phyloP scores from a whole-genome alignment of 2,329 filamentous ascomycete species.

The Cryphonectria nitschkei region DNA sequence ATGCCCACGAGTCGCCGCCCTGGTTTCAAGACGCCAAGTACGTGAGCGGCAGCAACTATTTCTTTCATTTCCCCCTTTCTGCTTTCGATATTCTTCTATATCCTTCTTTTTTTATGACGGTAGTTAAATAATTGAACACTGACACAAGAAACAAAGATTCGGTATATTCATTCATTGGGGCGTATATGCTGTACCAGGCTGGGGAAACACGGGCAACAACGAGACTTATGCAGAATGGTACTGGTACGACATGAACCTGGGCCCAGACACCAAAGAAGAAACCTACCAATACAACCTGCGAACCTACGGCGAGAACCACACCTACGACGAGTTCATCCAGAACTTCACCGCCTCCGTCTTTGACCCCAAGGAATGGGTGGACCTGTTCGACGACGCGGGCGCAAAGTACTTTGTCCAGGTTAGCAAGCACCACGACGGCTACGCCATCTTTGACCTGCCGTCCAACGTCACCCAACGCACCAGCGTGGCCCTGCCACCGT shows the following conservation, averaged over 20 bases:
- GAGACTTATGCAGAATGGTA: conserved; percentile 48
- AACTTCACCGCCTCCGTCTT: conserved; percentile 30
- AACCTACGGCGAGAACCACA: conserved; percentile 29
- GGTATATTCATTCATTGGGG: conserved; percentile 67
- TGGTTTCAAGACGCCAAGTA: conserved; percentile 59
- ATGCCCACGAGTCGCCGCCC: conserved; percentile 47
- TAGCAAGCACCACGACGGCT: conserved; percentile 52
- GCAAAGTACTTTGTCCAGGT: conserved; percentile 42
- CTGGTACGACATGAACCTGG: conserved; percentile 27
- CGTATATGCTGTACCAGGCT: conserved; percentile 58
- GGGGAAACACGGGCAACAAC: conserved; percentile 50
- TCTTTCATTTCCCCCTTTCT: background rate
- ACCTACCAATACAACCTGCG: conserved; percentile 32
- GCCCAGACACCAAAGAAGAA: conserved; percentile 25
- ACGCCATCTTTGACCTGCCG: conserved; percentile 48
- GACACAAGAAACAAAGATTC: conserved; percentile 35
- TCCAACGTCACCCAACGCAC: conserved; percentile 45
- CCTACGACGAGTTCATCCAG: conserved; percentile 42
- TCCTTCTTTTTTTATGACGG: no score
- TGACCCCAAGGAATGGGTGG: conserved; percentile 38
- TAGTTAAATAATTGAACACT: background rate
- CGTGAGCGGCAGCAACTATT: background rate
- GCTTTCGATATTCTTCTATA: background rate
- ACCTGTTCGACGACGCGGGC: conserved; percentile 43
- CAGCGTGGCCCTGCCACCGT: conserved; percentile 43